phyloP scores from a whole-genome alignment of 139 green algal species.

The Desmodesmus armatus region DNA sequence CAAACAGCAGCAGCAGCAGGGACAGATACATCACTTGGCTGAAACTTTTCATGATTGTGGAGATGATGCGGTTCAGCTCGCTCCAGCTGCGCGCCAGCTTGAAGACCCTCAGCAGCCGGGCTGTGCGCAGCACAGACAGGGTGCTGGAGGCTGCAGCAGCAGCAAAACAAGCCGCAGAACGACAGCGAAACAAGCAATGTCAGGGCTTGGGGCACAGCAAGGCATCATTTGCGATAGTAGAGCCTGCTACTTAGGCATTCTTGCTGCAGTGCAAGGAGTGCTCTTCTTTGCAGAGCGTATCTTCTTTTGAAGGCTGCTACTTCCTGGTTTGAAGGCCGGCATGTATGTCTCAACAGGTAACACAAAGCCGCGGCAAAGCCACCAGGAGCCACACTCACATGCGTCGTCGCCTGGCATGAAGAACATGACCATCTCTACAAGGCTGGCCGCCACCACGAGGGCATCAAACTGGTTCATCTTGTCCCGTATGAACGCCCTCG shows the following conservation, averaged over 20 bases:
- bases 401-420: slow-evolving; percentile 41
- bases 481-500: slow-evolving; percentile 63
- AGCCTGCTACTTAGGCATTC: too few species aligned
- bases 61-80: slow-evolving; percentile 78
- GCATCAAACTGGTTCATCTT: slow-evolving; percentile 78
- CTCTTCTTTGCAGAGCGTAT: too few species aligned
- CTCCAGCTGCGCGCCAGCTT: slow-evolving; percentile 71
- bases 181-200: too few species aligned
- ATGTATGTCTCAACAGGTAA: neutral
- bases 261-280: too few species aligned
- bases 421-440: slow-evolving; percentile 68
- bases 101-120: slow-evolving; percentile 82
- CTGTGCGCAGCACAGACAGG: slow-evolving; percentile 75
- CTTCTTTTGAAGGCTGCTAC: too few species aligned
- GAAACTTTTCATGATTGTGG: slow-evolving; percentile 68
- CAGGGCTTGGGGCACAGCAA: too few species aligned
- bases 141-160: slow-evolving; percentile 46
- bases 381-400: neutral
- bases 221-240: too few species aligned
- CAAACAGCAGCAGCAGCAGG: slow-evolving; percentile 76
- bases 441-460: slow-evolving; percentile 62
- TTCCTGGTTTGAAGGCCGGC: too few species aligned
- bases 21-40: slow-evolving; percentile 67
- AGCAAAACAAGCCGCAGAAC: too few species aligned
- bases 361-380: neutral